Base-by-base conservation (phyloP, 257 asterid genomes). In the Euphrasia confusa region DNA sequence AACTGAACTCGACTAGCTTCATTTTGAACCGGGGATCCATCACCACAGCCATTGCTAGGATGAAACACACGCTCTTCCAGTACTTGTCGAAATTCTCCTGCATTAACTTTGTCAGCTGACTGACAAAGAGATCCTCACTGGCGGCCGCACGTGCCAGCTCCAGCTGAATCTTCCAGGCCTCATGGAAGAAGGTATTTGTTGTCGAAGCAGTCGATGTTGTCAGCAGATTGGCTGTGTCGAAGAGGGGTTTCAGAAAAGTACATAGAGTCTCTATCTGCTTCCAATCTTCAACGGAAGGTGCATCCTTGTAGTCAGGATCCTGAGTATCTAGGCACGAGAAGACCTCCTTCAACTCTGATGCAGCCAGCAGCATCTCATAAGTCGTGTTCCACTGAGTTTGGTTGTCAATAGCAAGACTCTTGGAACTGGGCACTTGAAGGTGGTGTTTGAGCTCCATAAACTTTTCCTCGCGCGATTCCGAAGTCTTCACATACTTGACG, bases 11-110 rank as follows among this genome's bases (percentile, higher is more conserved):
- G 0, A 93, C 99, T 0, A 93, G 92, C 65, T 89, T 93, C 85
- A 93, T 80, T 67, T 93, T 93, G 88, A 89, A 93, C 57, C 99
- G 77, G 8, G 99, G 99, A 69, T 89, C 99, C 96, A 93, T 78
- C 12, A 93, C 96, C 3, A 89, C 99, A 0, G 99, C 96, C 6
- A 82, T 80, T 0, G 99, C 97, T 45, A 93, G 77, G 26, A 89
- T 77, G 64, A 80, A 83, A 68, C 90, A 89, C 67, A 91, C 72
- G 59, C 86, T 87, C 71, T 68, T 85, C 97, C 97, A 93, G 80
- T 93, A 93, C 2, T 65, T 77, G 10, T 93, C 87, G 8, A 93
- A 93, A 28, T 75, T 88, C 72, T 80, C 96, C 66, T 85, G 89
- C 95, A 93, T 89, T 6, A 77, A 67, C 57, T 82, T 85, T 0